A percentile compares a stretch with the other conserved stretches of the same genome.
Conservation (phyloP, 208 protist genomes). For the Herpetomonas tarakana region DNA sequence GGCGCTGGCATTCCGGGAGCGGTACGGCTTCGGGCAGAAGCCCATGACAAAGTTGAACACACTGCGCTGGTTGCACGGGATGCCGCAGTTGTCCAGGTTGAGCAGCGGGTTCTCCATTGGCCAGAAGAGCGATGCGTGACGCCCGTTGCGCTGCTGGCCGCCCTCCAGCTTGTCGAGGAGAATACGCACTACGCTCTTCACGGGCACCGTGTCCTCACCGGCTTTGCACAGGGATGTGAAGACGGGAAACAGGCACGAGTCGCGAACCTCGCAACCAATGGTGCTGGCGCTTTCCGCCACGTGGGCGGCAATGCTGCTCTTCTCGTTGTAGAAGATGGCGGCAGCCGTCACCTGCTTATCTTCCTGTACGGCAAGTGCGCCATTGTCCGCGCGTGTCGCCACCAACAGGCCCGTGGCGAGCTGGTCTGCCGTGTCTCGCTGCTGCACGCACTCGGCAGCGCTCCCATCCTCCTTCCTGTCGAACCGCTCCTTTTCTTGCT, state of each 20-base stretch:
- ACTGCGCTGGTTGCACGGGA: conserved; percentile 43
- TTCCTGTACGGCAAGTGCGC: background rate
- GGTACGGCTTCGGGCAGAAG: conserved; percentile 43
- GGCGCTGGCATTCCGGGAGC: conserved; percentile 4
- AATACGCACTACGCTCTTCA: conserved; percentile 37
- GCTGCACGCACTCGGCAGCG: no score
- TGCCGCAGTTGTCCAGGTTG: conserved; percentile 73
- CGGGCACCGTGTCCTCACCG: conserved; percentile 22
- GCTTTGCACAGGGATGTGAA: conserved; percentile 36
- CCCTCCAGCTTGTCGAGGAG: conserved; percentile 43
- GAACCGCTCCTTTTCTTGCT: conserved; percentile 7
- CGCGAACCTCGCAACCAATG: conserved; percentile 22
- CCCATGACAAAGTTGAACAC: conserved; percentile 59
- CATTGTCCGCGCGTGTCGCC: background rate
- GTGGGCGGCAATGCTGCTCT: conserved; percentile 9
- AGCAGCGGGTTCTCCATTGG: conserved; percentile 56
- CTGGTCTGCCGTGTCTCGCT: background rate
- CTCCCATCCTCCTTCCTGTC: conserved; percentile 3
- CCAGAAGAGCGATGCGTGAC: conserved; percentile 19
- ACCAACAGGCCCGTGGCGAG: background rate
- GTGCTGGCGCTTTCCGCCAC: conserved; percentile 18
- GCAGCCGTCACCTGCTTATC: background rate
- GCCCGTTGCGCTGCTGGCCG: conserved; percentile 7
- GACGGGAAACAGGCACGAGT: conserved; percentile 33
- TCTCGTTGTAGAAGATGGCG: background rate